phyloP scores from a whole-genome alignment of 2,329 filamentous ascomycete genomes.

The Cladophialophora immunda region DNA sequence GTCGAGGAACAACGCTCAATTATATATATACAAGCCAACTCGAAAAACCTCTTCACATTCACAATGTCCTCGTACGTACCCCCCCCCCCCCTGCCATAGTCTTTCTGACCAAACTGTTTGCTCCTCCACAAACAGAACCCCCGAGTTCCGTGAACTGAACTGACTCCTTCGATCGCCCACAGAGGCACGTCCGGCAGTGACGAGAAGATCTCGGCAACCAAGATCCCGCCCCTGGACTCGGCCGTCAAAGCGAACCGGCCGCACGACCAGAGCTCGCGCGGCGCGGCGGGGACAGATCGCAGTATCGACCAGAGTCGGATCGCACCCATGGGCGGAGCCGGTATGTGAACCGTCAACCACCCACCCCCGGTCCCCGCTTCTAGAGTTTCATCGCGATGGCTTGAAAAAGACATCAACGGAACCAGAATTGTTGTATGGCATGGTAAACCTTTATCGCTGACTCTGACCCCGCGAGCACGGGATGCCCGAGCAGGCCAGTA shows the following conservation, averaged over 20 bases:
- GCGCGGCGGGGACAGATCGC: slow-evolving; percentile 32
- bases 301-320: slow-evolving; percentile 40
- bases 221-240: slow-evolving; percentile 40
- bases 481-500: slow-evolving; percentile 30
- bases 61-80: background rate
- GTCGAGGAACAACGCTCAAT: too few relatives aligned
- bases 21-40: too few relatives aligned
- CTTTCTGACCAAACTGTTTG: too few relatives aligned
- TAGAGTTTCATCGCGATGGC: too few relatives aligned
- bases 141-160: too few relatives aligned
- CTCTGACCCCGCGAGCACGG: too few relatives aligned
- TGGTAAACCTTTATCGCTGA: background rate
- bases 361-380: too few relatives aligned
- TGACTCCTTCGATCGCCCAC: background rate
- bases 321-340: slow-evolving; percentile 38
- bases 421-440: background rate
- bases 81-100: too few relatives aligned
- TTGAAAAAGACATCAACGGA: too few relatives aligned
- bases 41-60: too few relatives aligned
- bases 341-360: background rate
- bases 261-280: slow-evolving; percentile 34
- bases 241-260: slow-evolving; percentile 31
- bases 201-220: slow-evolving; percentile 37
- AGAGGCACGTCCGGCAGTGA: slow-evolving; percentile 20
- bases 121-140: too few relatives aligned